phyloP scores from a whole-genome alignment of 139 green algal species.

The Penium margaritaceum region DNA sequence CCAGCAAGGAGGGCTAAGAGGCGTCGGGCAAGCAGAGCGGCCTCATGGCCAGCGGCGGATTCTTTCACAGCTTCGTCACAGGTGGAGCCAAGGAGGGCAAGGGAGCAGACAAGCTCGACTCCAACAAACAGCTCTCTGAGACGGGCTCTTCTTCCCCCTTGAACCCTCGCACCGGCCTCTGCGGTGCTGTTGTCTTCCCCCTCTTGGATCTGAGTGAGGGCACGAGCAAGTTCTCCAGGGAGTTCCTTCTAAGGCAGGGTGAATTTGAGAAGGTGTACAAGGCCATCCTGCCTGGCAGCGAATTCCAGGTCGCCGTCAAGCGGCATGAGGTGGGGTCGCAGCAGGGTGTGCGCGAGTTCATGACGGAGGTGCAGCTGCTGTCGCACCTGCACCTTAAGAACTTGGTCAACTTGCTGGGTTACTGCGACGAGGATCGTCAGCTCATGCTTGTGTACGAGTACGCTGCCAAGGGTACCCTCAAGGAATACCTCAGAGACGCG shows the following conservation, averaged over 20 bases:
- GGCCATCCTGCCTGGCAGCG: no score
- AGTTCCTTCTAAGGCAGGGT: conserved; percentile 6
- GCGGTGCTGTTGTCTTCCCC: conserved; percentile 11
- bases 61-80: no score
- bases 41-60: no score
- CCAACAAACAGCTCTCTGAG: no score
- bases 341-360: conserved; percentile 27
- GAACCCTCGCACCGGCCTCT: conserved; percentile 19
- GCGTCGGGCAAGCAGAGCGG: no score
- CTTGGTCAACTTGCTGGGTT: conserved; percentile 27
- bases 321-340: conserved; percentile 11
- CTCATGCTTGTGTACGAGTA: conserved; percentile 32
- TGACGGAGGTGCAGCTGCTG: conserved; percentile 29
- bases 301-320: conserved; percentile 26
- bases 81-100: no score
- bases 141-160: no score
- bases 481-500: conserved; percentile 20
- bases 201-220: conserved; percentile 1
- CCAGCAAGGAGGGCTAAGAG: no score
- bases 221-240: conserved; percentile 14
- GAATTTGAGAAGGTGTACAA: conserved; percentile 20
- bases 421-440: conserved; percentile 28
- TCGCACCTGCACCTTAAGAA: conserved; percentile 27
- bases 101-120: no score
- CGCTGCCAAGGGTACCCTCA: conserved; percentile 14